Percentiles rank a stretch among this genome's conserved stretches.
These are phyloP conservation scores for Apium graveolens DNA, from an alignment of 129 eudicot species.

Conservation along the genomic window DNA sequence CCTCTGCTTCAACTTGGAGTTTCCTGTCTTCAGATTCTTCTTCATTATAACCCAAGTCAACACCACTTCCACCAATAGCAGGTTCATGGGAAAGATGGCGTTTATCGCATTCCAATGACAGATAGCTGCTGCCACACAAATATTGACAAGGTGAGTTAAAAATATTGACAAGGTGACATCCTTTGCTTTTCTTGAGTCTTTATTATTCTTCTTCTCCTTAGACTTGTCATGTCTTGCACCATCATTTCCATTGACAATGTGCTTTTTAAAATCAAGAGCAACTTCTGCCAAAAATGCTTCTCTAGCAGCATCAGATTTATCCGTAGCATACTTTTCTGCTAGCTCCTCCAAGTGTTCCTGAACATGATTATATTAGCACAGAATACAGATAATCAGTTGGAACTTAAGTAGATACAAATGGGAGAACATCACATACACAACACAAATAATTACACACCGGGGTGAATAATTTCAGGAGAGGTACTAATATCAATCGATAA, in stretches of 20 bases:
- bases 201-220: conserved; percentile 77
- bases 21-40: conserved; percentile 56
- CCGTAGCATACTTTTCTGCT: conserved; percentile 94
- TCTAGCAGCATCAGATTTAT: conserved; percentile 97
- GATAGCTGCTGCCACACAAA: conserved; percentile 35
- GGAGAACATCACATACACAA: conserved; percentile 1
- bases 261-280: conserved; percentile 68
- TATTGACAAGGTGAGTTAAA: not conserved
- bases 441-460: conserved; percentile 49
- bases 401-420: not conserved
- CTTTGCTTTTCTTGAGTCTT: conserved; percentile 57
- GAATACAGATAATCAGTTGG: not conserved
- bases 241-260: conserved; percentile 39
- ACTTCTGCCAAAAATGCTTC: conserved; percentile 97
- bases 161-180: conserved; percentile 36
- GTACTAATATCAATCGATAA: conserved; percentile 56
- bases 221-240: conserved; percentile 57
- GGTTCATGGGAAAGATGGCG: conserved; percentile 31
- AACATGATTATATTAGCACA: conserved; percentile 5
- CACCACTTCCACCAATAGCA: conserved; percentile 26
- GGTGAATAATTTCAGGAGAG: conserved; percentile 69
- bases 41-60: conserved; percentile 37
- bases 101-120: conserved; percentile 31
- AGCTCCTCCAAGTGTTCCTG: conserved; percentile 82
- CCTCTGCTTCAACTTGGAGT: conserved; percentile 92